phyloP scores from a whole-genome alignment of 208 protist species.

The Vickermania ingenoplastis region DNA sequence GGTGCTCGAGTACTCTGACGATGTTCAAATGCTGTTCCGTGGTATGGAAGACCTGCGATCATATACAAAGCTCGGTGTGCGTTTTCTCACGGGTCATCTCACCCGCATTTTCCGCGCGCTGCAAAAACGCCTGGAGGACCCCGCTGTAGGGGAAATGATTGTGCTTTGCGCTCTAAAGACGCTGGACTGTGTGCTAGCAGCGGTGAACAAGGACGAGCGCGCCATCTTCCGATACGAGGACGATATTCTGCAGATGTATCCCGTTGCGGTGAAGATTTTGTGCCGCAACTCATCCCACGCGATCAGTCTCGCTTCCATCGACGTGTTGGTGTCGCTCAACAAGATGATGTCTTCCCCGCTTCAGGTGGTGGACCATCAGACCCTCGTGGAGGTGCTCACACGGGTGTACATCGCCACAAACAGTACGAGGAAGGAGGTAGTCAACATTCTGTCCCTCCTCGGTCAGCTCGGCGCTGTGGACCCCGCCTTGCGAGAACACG shows the following conservation, averaged over 20 bases:
- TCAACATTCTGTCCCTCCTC: conserved; percentile 74
- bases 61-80: conserved; percentile 65
- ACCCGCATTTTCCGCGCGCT: conserved; percentile 80
- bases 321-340: conserved; percentile 72
- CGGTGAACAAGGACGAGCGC: conserved; percentile 50
- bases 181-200: conserved; percentile 49
- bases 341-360: conserved; percentile 44
- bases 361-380: conserved; percentile 44
- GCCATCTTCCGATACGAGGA: conserved; percentile 71
- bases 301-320: conserved; percentile 67
- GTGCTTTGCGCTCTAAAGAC: conserved; percentile 68
- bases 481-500: conserved; percentile 24
- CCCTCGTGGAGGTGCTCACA: conserved; percentile 51
- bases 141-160: conserved; percentile 53
- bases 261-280: conserved; percentile 47
- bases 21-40: conserved; percentile 58
- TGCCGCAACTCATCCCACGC: conserved; percentile 52
- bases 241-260: conserved; percentile 71
- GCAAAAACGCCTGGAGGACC: conserved; percentile 46
- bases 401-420: conserved; percentile 66
- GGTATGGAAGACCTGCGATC: conserved; percentile 79
- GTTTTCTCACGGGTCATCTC: conserved; percentile 60
- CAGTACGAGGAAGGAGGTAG: conserved; percentile 51
- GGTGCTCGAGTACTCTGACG: conserved; percentile 76
- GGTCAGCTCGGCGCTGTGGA: conserved; percentile 83